Conservation (phyloP, 805 yeast genomes). For the Kodamaea restingae region DNA sequence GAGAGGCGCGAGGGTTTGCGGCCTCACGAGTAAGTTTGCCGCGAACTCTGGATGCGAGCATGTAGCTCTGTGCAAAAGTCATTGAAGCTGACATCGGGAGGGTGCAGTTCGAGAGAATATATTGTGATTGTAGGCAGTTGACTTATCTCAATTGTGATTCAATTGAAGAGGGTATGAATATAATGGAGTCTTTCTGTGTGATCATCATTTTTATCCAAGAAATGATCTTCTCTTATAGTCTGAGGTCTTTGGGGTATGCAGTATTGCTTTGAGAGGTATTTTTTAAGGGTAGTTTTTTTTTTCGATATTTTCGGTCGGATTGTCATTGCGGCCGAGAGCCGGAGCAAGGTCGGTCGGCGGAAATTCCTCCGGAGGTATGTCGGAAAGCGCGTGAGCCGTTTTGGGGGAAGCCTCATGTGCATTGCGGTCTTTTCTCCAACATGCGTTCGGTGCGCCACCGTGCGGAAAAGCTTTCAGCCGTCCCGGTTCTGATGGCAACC, state of each 20-base stretch:
- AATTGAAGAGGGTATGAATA: no score
- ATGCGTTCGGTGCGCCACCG: no score
- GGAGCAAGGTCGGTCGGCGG: slow-evolving; percentile 2
- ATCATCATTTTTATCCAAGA: no score
- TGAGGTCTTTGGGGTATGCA: neutral
- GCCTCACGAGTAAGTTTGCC: slow-evolving; percentile 62
- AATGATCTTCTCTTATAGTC: no score
- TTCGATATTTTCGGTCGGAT: slow-evolving; percentile 2
- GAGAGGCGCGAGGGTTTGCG: slow-evolving; percentile 49
- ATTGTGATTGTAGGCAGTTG: no score
- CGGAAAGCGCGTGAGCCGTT: neutral
- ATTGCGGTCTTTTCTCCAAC: no score
- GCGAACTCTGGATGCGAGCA: slow-evolving; percentile 63
- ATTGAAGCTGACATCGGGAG: neutral
- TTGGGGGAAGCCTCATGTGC: no score
- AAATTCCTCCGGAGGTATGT: no score
- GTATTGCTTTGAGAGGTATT: neutral
- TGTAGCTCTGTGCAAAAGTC: slow-evolving; percentile 51
- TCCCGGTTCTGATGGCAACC: no score
- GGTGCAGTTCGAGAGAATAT: neutral
- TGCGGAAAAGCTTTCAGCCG: no score
- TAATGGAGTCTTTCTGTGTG: no score
- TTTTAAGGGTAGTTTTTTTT: neutral
- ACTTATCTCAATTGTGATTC: no score
- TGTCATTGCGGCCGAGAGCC: neutral